Percentiles rank a stretch among this genome's conserved stretches.
Evolutionary conservation across 2,329 filamentous ascomycete genomes (phyloP).

Genomic region (Colletotrichum caudatum): DNA sequence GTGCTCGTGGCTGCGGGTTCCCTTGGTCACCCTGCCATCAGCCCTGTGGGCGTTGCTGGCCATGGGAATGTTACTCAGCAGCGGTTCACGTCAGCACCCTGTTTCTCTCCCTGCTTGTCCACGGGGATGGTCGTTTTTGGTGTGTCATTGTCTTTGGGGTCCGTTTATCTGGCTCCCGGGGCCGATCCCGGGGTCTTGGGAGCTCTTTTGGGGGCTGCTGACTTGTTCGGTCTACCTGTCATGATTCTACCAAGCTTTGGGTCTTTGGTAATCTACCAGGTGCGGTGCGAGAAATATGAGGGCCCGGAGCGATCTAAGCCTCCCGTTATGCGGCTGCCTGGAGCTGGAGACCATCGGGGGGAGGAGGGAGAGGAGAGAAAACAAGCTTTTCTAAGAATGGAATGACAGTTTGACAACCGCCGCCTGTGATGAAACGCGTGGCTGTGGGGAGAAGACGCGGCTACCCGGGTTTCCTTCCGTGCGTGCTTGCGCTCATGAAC

Average conservation of each 20-base stretch:
- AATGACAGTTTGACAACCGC: constrained; percentile 2
- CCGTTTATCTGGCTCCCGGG: neutral
- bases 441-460: constrained; percentile 11
- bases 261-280: neutral
- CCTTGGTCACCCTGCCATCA: neutral
- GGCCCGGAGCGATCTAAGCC: neutral
- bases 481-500: neutral
- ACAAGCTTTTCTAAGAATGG: constrained; percentile 7
- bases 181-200: neutral
- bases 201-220: neutral
- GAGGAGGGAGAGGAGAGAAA: neutral
- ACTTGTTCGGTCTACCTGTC: neutral
- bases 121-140: constrained; percentile 11
- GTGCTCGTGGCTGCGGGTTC: neutral
- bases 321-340: neutral
- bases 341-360: neutral
- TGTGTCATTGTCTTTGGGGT: neutral
- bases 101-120: neutral
- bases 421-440: constrained; percentile 13
- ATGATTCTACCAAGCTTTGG: neutral
- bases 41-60: constrained; percentile 1
- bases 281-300: neutral
- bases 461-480: neutral
- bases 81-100: constrained; percentile 19
- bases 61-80: constrained; percentile 11